Base-by-base conservation (phyloP, 2,329 filamentous ascomycete genomes). In the Alternaria sp. region DNA sequence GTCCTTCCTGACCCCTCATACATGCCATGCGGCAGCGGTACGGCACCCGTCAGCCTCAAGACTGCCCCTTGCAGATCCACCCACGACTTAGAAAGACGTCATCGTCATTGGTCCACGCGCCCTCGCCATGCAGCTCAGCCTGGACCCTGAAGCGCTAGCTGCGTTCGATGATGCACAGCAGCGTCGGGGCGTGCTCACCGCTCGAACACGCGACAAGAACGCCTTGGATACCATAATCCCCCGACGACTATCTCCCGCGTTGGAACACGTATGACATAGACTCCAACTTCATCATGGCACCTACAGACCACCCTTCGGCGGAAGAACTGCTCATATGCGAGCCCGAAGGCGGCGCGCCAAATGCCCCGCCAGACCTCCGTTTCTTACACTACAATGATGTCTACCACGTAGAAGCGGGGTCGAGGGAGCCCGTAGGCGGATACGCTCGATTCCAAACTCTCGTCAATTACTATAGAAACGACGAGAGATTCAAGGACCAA, bases 321-420 rank as follows among this genome's bases (percentile, higher is more conserved):
- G 76, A 78, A 61, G 78, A 80, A 50, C 73, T 77, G 60, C 61
- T 75, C 63, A 78, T 83, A 66, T 84, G 80, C 25, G 79, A 82
- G 70, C 77, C 81, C 26, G 80, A 81, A 68, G 79, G 81, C 65
- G 72, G 71, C 68, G 78, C 79, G 47, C 78, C 82, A 30, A 77
- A 77, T 59, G 82, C 81, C 47, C 78, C 84, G 45, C 92, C 93
- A 47, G 91, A 93, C 77, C 82, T 97, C 55, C 89, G 94, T n/a
- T 81, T 97, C 59, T 78, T 97, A 30, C 94, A 97, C 82, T 97
- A 91, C 85, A 97, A 97, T 80, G 94, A 97, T 81, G 94, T 97
- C 64, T 97, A 97, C 79, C 94, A 97, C 73, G 87, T 97, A 58
- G 93, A 97, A 80, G 71, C 86, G 50, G 84, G 85, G 2, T 94